Evolutionary conservation across 495 filamentous ascomycete species (phyloP).

Genomic region (Penicillium daleae): DNA sequence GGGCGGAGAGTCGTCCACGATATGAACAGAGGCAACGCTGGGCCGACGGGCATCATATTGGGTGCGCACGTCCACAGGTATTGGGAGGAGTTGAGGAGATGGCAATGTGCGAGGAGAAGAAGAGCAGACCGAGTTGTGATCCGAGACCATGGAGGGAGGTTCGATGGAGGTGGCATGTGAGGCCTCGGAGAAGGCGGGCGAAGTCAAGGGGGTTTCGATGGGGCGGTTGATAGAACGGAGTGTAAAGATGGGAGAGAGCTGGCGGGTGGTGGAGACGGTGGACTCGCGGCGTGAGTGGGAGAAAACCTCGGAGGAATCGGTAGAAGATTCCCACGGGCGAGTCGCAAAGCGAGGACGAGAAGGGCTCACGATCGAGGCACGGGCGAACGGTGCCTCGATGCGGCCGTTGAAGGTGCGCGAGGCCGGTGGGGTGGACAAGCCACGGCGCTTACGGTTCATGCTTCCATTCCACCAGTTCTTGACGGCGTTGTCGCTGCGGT

Average conservation of each 20-base stretch:
- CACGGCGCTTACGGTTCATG: slow-evolving; percentile 72
- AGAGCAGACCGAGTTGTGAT: slow-evolving; percentile 67
- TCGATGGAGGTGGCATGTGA: slow-evolving; percentile 63
- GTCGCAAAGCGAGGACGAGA: slow-evolving; percentile 40
- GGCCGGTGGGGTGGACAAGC: slow-evolving; percentile 44
- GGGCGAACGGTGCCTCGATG: slow-evolving; percentile 46
- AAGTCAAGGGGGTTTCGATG: slow-evolving; percentile 68
- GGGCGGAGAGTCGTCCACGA: slow-evolving; percentile 34
- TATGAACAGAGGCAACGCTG: slow-evolving; percentile 30
- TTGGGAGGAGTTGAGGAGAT: slow-evolving; percentile 47
- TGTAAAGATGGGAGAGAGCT: slow-evolving; percentile 51
- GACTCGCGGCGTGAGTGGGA: slow-evolving; percentile 37
- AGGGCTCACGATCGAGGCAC: slow-evolving; percentile 41
- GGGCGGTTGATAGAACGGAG: slow-evolving; percentile 49
- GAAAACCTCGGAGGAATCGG: slow-evolving; percentile 19
- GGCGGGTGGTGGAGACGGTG: slow-evolving; percentile 34
- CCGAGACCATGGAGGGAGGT: slow-evolving; percentile 74
- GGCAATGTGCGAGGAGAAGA: slow-evolving; percentile 52
- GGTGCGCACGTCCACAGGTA: slow-evolving; percentile 39
- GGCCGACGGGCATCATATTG: slow-evolving; percentile 40
- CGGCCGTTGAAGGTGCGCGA: slow-evolving; percentile 47
- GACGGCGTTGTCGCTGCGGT: slow-evolving; percentile 94
- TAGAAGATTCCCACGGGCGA: slow-evolving; percentile 41
- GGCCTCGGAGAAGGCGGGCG: slow-evolving; percentile 65
- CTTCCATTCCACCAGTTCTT: slow-evolving; percentile 99